Evolutionary conservation across 106 monocot species (phyloP).

Genomic region (Dendrobium officinale): DNA sequence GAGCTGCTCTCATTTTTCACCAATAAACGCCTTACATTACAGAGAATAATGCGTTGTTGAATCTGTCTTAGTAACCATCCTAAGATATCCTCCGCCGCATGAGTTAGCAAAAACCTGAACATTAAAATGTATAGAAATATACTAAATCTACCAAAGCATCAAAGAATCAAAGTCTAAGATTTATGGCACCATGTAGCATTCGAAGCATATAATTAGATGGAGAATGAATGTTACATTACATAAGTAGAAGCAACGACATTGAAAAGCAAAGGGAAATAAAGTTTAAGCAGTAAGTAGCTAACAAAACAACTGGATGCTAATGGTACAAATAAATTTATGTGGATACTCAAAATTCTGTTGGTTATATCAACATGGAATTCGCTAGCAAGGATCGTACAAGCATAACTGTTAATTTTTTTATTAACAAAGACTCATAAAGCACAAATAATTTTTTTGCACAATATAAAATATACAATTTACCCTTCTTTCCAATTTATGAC

Average conservation of each 20-base stretch:
- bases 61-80: constrained; percentile 3
- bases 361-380: not conserved
- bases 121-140: not conserved
- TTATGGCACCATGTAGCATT: not conserved
- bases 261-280: not conserved
- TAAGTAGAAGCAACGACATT: not conserved
- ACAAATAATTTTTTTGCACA: not conserved
- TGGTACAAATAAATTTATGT: not conserved
- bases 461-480: too few species aligned
- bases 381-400: not conserved
- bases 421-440: not conserved
- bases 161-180: not conserved
- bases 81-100: not conserved
- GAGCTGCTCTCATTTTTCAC: not conserved
- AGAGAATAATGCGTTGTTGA: constrained; percentile 3
- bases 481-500: too few species aligned
- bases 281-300: not conserved
- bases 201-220: not conserved
- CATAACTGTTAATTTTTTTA: not conserved
- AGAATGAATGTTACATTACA: not conserved
- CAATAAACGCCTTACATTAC: constrained; percentile 3
- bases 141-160: not conserved
- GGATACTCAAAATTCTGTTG: not conserved
- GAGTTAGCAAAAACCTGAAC: not conserved
- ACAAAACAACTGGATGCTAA: not conserved